phyloP scores from a whole-genome alignment of 352 stramenopile species.

The Globisporangium cystogenes region DNA sequence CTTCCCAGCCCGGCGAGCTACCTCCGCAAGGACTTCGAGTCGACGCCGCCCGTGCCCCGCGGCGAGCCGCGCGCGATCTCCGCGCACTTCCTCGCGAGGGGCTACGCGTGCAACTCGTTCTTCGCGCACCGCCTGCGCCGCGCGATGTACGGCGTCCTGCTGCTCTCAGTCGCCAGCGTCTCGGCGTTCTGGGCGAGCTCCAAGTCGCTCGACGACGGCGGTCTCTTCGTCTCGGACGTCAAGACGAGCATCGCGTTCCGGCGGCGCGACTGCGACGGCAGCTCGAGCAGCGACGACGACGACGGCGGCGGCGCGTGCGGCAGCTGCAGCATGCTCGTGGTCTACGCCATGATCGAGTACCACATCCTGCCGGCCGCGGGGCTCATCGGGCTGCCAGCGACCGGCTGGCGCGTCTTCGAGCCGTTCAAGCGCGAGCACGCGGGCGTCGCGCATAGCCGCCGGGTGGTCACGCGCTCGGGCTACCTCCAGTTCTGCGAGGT shows the following conservation, averaged over 20 bases:
- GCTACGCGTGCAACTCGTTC: slow-evolving; percentile 73
- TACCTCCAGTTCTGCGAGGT: slow-evolving; percentile 79
- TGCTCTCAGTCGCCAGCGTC: slow-evolving; percentile 38
- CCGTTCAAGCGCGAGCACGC: slow-evolving; percentile 39
- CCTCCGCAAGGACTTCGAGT: too few relatives aligned
- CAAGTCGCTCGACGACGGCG: slow-evolving; percentile 28
- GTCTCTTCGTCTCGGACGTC: slow-evolving; percentile 42
- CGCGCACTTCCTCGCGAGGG: slow-evolving; percentile 31
- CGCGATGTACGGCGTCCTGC: slow-evolving; percentile 35
- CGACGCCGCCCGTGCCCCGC: slow-evolving; percentile 1
- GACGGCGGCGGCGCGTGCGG: slow-evolving; percentile 16
- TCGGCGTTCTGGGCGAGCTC: slow-evolving; percentile 32
- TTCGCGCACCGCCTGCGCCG: slow-evolving; percentile 62
- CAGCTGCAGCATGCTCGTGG: slow-evolving; percentile 54
- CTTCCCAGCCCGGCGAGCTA: too few relatives aligned
- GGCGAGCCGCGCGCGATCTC: slow-evolving; percentile 36
- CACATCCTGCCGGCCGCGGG: slow-evolving; percentile 51
- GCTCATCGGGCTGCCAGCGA: slow-evolving; percentile 60
- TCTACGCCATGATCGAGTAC: slow-evolving; percentile 67
- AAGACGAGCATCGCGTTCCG: slow-evolving; percentile 36
- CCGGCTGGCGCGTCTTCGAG: slow-evolving; percentile 56
- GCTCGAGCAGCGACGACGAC: slow-evolving; percentile 14
- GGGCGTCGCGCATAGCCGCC: neutral
- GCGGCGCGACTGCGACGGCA: slow-evolving; percentile 13
- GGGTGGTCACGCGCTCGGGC: slow-evolving; percentile 64